Evolutionary conservation across 2,329 filamentous ascomycete species (phyloP), one percentile per base, ranked within the genome.

Genomic region (Phaeosphaeriaceae sp.): DNA sequence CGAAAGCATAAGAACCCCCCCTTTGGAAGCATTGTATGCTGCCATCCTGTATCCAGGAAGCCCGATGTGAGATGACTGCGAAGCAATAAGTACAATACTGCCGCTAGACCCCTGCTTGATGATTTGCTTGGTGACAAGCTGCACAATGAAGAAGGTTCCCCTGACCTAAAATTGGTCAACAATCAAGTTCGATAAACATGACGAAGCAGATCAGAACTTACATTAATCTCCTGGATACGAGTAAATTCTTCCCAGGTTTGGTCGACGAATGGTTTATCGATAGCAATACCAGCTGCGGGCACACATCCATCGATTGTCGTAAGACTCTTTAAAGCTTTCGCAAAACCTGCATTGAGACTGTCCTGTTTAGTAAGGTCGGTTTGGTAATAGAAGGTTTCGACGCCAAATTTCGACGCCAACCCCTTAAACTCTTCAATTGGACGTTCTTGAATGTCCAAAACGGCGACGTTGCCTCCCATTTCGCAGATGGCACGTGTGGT

Each of bases 251-350:
- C 72, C 74, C 74, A 77, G 0, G 73, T 76, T 41, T 78, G 75
- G 0, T 78, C 74, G 1, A 77, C 40, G 45, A 78, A 78, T 0
- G 76, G 76, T 56, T 77, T 77, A 48, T 78, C 76, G 21, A 77
- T 70, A 6, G 71, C 74, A 34, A 78, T 73, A 2, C 75, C 76
- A 1, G 74, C 74, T 7, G 61, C 54, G 9, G 61, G 59, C 18
- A 62, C 56, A 42, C 57, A 55, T 3, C 52, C 58, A 45, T 61
- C 54, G 29, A 58, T 51, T 6, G 47, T 23, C 16, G 52, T 50
- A 26, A 61, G 42, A 29, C 37, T 48, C 30, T 54, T 46, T 15
- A 61, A 23, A 26, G 48, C 58, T 29, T 46, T 52, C 23, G 32
- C 46, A 30, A 61, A 56, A 12, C 43, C 50, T 12, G 53, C 33